Conservation (phyloP, 305 asterid species). For the Fraxinus baroniana region DNA sequence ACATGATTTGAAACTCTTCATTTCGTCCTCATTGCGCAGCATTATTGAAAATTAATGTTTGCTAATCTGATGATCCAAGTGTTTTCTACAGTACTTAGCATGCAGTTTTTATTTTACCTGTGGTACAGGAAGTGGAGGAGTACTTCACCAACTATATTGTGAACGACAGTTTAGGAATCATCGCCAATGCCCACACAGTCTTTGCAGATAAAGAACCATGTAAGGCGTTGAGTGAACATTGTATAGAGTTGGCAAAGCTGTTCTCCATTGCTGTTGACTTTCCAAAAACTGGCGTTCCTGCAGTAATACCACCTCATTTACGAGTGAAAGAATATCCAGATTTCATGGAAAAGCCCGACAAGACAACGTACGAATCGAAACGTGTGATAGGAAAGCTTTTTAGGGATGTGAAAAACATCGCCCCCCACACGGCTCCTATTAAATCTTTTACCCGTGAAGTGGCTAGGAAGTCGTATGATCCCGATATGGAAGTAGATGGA, state of each 20-base stretch:
- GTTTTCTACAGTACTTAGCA: neutral
- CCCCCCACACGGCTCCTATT: constrained; percentile 38
- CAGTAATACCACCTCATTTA: constrained; percentile 64
- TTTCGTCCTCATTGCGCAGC: neutral
- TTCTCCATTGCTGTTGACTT: constrained; percentile 88
- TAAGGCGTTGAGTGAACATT: constrained; percentile 56
- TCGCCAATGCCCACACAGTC: constrained; percentile 79
- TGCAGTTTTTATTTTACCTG: neutral
- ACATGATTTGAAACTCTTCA: neutral
- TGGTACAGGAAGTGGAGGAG: constrained; percentile 74
- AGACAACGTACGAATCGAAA: constrained; percentile 46
- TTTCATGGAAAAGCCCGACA: constrained; percentile 93
- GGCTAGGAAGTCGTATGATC: constrained; percentile 59
- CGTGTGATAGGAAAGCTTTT: constrained; percentile 79
- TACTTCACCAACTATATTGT: constrained; percentile 86
- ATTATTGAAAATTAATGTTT: neutral
- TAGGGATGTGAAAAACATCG: constrained; percentile 58
- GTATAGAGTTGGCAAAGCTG: constrained; percentile 62
- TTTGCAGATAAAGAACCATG: constrained; percentile 63
- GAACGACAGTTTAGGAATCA: constrained; percentile 80
- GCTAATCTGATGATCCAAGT: neutral
- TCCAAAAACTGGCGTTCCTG: constrained; percentile 89
- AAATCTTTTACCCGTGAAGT: constrained; percentile 57
- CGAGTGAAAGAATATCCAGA: constrained; percentile 86
- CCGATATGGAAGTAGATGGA: constrained; percentile 64